phyloP scores from a whole-genome alignment of 2,329 filamentous ascomycete genomes.

The Lachnellula subtilissima region DNA sequence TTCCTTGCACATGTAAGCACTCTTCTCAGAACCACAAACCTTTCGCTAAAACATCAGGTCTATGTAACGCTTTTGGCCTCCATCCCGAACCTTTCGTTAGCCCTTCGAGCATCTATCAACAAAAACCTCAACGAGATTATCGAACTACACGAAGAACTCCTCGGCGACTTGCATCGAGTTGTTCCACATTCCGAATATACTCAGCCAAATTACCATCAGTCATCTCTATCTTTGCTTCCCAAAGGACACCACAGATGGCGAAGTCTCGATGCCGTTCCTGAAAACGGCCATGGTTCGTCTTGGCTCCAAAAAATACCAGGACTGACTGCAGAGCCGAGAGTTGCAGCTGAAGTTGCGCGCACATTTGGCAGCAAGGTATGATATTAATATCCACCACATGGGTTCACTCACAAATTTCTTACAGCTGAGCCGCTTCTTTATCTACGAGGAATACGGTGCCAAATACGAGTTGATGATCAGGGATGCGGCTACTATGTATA shows the following conservation, averaged over 20 bases:
- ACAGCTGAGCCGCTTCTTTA: slow-evolving; percentile 75
- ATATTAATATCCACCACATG: not conserved
- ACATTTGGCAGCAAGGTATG: slow-evolving; percentile 56
- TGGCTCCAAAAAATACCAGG: slow-evolving; percentile 46
- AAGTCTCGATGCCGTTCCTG: slow-evolving; percentile 35
- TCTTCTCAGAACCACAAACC: slow-evolving; percentile 66
- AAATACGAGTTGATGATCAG: slow-evolving; percentile 84
- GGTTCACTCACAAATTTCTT: not conserved
- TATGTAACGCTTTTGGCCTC: slow-evolving; percentile 72
- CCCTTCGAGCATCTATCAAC: slow-evolving; percentile 68
- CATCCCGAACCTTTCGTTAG: slow-evolving; percentile 59
- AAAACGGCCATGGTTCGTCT: slow-evolving; percentile 32
- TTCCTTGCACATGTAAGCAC: slow-evolving; percentile 75
- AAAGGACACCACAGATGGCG: slow-evolving; percentile 42
- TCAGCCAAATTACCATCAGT: slow-evolving; percentile 35
- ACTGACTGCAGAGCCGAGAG: slow-evolving; percentile 53
- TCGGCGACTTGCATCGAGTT: slow-evolving; percentile 65
- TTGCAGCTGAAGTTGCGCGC: slow-evolving; percentile 56
- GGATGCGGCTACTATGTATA: slow-evolving; percentile 66
- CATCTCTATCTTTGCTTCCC: not conserved
- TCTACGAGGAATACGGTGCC: slow-evolving; percentile 87
- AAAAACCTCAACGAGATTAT: slow-evolving; percentile 75
- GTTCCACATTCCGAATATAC: slow-evolving; percentile 65
- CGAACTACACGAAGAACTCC: slow-evolving; percentile 75
- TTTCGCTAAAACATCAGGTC: slow-evolving; percentile 52